Evolutionary conservation across 1,139 yeast species (phyloP).

Genomic region (Taphrina communis): DNA sequence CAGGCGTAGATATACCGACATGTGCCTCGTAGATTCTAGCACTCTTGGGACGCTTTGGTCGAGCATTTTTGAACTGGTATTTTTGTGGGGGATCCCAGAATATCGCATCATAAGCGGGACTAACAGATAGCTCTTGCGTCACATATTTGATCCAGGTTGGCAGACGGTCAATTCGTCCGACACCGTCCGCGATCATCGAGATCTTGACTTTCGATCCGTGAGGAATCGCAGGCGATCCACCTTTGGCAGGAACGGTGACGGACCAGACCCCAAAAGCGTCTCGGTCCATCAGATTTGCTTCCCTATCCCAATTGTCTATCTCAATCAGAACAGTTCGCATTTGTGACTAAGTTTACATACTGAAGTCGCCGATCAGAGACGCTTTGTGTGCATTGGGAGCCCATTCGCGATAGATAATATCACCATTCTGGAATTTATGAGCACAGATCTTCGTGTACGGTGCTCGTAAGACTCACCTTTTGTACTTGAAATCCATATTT

Average conservation of each 20-base stretch:
- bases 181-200: slow-evolving; percentile 67
- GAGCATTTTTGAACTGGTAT: slow-evolving; percentile 65
- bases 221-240: slow-evolving; percentile 69
- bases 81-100: slow-evolving; percentile 81
- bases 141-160: slow-evolving; percentile 92
- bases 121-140: slow-evolving; percentile 63
- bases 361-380: slow-evolving; percentile 85
- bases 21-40: slow-evolving; percentile 93
- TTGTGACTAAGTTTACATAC: slow-evolving; percentile 36
- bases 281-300: slow-evolving; percentile 62
- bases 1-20: slow-evolving; percentile 89
- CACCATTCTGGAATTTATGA: slow-evolving; percentile 51
- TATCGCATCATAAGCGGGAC: slow-evolving; percentile 77
- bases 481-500: slow-evolving; percentile 76
- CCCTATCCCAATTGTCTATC: slow-evolving; percentile 69
- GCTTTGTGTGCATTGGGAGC: slow-evolving; percentile 85
- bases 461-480: slow-evolving; percentile 44
- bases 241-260: slow-evolving; percentile 59
- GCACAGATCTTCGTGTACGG: neutral
- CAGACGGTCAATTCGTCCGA: slow-evolving; percentile 74
- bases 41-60: slow-evolving; percentile 63
- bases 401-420: slow-evolving; percentile 75
- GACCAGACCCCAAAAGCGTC: slow-evolving; percentile 74
- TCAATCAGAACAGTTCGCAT: neutral
- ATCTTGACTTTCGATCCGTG: slow-evolving; percentile 76